Conservation (phyloP, 176 grass and related monocot genomes). For the Oryza officinalis region DNA sequence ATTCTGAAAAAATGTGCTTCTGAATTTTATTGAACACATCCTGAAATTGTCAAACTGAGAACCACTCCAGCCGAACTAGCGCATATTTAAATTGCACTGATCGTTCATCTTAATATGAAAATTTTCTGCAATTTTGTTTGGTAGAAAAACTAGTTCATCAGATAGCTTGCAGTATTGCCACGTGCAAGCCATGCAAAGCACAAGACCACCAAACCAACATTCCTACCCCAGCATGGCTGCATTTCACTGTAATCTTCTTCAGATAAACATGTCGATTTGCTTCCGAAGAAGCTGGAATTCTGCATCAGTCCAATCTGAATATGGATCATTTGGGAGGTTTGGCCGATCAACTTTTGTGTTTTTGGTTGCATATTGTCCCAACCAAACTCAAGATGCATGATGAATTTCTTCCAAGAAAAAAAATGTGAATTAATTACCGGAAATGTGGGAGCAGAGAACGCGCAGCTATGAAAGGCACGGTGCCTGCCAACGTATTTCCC, state of each 20-base stretch:
- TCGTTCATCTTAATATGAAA: background rate
- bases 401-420: background rate
- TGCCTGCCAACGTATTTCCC: slow-evolving; percentile 28
- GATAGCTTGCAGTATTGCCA: background rate
- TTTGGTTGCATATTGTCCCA: background rate
- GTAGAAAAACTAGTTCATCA: background rate
- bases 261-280: no score
- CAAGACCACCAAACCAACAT: background rate
- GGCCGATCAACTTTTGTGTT: slow-evolving; percentile 29
- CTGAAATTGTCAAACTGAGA: no score
- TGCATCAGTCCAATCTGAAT: background rate
- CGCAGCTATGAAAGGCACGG: background rate
- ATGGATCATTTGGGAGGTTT: background rate
- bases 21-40: no score
- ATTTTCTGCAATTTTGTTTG: background rate
- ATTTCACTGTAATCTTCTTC: background rate
- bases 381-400: background rate
- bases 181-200: slow-evolving; percentile 8
- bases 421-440: background rate
- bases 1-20: no score
- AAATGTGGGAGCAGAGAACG: background rate
- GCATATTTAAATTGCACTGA: background rate
- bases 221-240: slow-evolving; percentile 47
- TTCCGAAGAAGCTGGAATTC: background rate
- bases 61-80: no score